A percentile compares a stretch with the other conserved stretches of the same genome.
Evolutionary conservation across 495 filamentous ascomycete species (phyloP).

Genomic region (Penicillium turbatum): DNA sequence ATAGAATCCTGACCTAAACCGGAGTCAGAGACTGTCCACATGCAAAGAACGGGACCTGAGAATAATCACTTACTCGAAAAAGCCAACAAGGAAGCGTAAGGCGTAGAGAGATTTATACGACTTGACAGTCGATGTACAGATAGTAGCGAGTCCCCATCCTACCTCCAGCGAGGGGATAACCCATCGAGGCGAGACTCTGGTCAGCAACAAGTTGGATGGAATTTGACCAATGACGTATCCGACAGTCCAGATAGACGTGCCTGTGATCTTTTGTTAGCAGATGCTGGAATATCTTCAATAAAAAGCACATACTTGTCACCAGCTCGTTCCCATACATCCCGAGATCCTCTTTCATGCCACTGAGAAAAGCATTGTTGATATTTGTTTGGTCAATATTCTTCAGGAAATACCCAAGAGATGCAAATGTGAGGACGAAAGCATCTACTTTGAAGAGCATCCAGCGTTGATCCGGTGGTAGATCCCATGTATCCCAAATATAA

Average conservation of each 20-base stretch:
- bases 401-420: conserved; percentile 48
- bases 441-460: conserved; percentile 55
- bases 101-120: conserved; percentile 44
- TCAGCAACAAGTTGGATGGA: conserved; percentile 51
- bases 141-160: conserved; percentile 44
- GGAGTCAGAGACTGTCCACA: background rate
- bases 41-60: background rate
- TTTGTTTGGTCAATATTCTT: conserved; percentile 51
- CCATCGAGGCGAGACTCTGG: conserved; percentile 41
- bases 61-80: conserved; percentile 24
- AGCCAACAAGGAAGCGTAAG: conserved; percentile 50
- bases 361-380: conserved; percentile 46
- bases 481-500: conserved; percentile 51
- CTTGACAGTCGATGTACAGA: conserved; percentile 38
- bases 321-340: conserved; percentile 19
- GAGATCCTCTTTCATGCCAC: conserved; percentile 41
- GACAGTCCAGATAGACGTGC: conserved; percentile 50
- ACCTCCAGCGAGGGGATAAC: conserved; percentile 39
- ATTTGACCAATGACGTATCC: conserved; percentile 57
- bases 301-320: conserved; percentile 10
- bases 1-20: conserved; percentile 31
- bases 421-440: conserved; percentile 46
- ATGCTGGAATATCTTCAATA: background rate
- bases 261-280: conserved; percentile 33
- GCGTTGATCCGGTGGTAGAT: conserved; percentile 49